phyloP scores from a whole-genome alignment of 345 rosid genomes.

The Garcia nutans region DNA sequence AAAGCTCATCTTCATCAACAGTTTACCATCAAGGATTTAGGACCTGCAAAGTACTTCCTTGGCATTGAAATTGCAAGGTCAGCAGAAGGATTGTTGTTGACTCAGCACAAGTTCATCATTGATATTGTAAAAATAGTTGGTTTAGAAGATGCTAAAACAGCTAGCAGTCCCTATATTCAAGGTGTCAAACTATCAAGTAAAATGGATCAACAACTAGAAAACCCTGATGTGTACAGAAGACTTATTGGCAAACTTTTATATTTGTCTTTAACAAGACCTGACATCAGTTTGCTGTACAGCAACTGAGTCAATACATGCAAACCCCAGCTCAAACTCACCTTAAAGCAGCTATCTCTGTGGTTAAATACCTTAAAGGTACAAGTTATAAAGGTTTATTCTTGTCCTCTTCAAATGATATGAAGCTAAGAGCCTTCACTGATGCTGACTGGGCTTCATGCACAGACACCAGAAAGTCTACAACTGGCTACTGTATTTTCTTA shows the following conservation, averaged over 20 bases:
- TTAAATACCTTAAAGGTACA: neutral
- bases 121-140: neutral
- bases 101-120: neutral
- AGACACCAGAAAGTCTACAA: neutral
- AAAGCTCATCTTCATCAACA: neutral
- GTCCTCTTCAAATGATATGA: neutral
- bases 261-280: neutral
- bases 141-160: neutral
- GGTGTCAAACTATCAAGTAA: neutral
- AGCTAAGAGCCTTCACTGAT: neutral
- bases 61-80: neutral
- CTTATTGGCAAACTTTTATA: neutral
- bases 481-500: neutral
- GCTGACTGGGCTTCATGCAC: neutral
- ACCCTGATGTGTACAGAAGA: neutral
- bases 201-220: neutral
- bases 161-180: neutral
- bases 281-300: neutral
- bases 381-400: neutral
- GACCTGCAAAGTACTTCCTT: neutral
- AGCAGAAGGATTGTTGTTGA: neutral
- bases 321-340: neutral
- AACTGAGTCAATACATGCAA: neutral
- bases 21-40: neutral
- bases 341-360: neutral